phyloP scores from a whole-genome alignment of 2,329 filamentous ascomycete species.

The Fusarium nygamai region DNA sequence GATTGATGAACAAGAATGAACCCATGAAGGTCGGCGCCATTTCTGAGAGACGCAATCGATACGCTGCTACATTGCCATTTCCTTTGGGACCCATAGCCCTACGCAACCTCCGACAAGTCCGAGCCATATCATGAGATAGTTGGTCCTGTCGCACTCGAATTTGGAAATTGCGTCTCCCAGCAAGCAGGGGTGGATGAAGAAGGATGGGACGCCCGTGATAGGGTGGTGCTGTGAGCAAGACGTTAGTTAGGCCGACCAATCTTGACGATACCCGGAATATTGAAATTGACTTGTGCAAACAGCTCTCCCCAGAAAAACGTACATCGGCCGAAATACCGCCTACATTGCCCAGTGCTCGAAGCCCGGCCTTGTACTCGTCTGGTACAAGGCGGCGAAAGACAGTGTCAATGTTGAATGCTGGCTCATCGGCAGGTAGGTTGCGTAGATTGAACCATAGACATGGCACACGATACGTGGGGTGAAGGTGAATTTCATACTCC shows the following conservation, averaged over 20 bases:
- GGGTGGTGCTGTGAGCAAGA: constrained; percentile 77
- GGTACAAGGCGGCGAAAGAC: constrained; percentile 79
- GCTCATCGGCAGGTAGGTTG: constrained; percentile 64
- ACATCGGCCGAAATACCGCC: constrained; percentile 82
- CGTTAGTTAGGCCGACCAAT: constrained; percentile 53
- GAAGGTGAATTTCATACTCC: constrained; percentile 78
- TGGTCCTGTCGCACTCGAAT: constrained; percentile 68
- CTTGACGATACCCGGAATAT: constrained; percentile 43
- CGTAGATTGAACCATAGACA: constrained; percentile 80
- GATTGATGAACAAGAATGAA: constrained; percentile 65
- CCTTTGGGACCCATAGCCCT: constrained; percentile 79
- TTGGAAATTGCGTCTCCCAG: constrained; percentile 81
- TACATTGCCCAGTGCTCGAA: constrained; percentile 70
- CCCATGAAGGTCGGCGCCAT: constrained; percentile 30
- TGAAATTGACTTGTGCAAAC: constrained; percentile 46
- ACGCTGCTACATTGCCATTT: constrained; percentile 63
- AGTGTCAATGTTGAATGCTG: constrained; percentile 70
- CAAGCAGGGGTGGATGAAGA: constrained; percentile 93
- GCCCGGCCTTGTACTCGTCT: constrained; percentile 67
- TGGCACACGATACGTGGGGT: constrained; percentile 78
- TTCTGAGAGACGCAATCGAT: constrained; percentile 22
- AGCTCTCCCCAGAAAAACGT: constrained; percentile 55
- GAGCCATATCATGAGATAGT: constrained; percentile 89
- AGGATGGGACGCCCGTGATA: constrained; percentile 77
- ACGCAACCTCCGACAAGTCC: constrained; percentile 86